These are phyloP conservation scores for Phylloboletellus chloephorus DNA, from an alignment of 1,284 basidiomycete genomes.

Conservation along the genomic window DNA sequence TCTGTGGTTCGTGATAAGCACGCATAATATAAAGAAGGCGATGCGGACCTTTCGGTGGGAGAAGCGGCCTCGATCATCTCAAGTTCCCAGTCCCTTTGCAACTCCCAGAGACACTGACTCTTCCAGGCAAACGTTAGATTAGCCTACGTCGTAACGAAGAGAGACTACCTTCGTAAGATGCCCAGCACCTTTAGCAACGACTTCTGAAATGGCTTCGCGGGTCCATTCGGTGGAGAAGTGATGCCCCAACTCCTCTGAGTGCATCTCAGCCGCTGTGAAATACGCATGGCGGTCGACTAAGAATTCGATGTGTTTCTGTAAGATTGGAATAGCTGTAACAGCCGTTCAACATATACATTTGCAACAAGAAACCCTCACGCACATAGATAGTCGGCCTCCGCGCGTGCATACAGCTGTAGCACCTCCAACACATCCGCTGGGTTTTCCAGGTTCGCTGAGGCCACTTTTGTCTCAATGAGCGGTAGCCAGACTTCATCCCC, in stretches of 20 bases:
- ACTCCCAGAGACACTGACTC: conserved; percentile 71
- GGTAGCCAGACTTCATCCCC: conserved; percentile 65
- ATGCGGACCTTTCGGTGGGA: conserved; percentile 43
- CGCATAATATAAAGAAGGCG: not conserved
- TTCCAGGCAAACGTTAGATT: conserved; percentile 31
- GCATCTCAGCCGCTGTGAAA: conserved; percentile 39
- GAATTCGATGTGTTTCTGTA: conserved; percentile 67
- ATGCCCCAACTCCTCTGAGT: conserved; percentile 47
- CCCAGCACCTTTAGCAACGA: conserved; percentile 53
- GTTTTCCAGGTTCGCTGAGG: conserved; percentile 43
- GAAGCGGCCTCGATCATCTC: conserved; percentile 48
- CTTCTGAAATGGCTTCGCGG: conserved; percentile 44
- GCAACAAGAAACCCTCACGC: conserved; percentile 31
- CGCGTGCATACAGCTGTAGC: conserved; percentile 59
- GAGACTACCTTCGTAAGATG: conserved; percentile 55
- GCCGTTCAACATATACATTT: conserved; percentile 11
- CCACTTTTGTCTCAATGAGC: conserved; percentile 51
- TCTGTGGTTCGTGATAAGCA: conserved; percentile 29
- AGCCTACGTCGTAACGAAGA: conserved; percentile 3
- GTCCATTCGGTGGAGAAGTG: conserved; percentile 60
- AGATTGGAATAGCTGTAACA: conserved; percentile 60
- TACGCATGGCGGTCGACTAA: conserved; percentile 52
- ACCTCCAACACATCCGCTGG: conserved; percentile 51
- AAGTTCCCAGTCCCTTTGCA: conserved; percentile 71
- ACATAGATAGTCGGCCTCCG: conserved; percentile 82